A percentile compares a stretch with the other conserved stretches of the same genome.
Evolutionary conservation across 257 asterid species (phyloP).

Genomic region (Craterostigma plantagineum): DNA sequence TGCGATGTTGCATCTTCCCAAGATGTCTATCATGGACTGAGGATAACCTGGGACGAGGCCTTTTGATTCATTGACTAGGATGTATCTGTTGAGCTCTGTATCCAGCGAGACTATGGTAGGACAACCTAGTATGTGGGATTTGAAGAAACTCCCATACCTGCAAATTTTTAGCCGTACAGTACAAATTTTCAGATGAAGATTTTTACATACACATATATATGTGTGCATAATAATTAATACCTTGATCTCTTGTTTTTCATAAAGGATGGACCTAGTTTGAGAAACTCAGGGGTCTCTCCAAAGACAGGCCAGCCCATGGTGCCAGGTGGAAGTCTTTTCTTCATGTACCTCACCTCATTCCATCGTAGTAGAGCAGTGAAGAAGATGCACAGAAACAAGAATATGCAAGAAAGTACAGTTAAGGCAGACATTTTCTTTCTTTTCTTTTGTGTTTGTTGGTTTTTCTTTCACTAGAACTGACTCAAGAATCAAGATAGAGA

Average conservation of each 20-base stretch:
- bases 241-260: conserved; percentile 88
- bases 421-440: conserved; percentile 58
- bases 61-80: conserved; percentile 56
- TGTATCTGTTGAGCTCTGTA: conserved; percentile 61
- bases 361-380: conserved; percentile 62
- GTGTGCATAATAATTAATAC: conserved; percentile 13
- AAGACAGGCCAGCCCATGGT: conserved; percentile 99
- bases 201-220: too few species aligned
- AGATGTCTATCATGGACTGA: conserved; percentile 52
- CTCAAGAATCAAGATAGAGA: conserved; percentile 18
- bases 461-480: conserved; percentile 6
- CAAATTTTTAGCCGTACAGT: not conserved
- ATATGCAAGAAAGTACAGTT: conserved; percentile 24
- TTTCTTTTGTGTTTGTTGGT: not conserved
- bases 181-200: not conserved
- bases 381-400: conserved; percentile 46
- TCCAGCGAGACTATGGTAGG: conserved; percentile 82
- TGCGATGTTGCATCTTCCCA: conserved; percentile 68
- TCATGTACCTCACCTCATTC: conserved; percentile 69
- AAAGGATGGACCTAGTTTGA: conserved; percentile 81
- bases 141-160: conserved; percentile 81
- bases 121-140: conserved; percentile 59
- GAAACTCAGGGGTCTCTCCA: conserved; percentile 93
- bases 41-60: conserved; percentile 92
- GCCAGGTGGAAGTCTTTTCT: conserved; percentile 82